A percentile compares a stretch with the other conserved stretches of the same genome.
Conservation (phyloP, 75 land plant genomes). For the Picea glauca region DNA sequence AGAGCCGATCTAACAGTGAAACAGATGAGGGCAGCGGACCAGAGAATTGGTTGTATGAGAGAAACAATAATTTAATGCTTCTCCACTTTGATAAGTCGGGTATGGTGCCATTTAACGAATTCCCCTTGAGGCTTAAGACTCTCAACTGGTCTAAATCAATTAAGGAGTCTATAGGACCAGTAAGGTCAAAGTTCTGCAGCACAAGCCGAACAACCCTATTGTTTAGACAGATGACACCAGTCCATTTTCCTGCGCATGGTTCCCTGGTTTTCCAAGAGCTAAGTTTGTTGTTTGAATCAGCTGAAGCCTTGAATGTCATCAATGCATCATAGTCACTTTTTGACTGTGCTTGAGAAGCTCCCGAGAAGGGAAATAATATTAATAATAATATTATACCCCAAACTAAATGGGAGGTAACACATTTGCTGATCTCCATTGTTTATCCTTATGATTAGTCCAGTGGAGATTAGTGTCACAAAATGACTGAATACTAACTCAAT, state of each 20-base stretch:
- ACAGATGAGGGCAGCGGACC: conserved; percentile 56
- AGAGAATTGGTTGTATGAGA: conserved; percentile 49
- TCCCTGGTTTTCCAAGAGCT: conserved; percentile 24
- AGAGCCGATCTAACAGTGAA: conserved; percentile 33
- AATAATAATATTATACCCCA: neutral
- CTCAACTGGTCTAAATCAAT: conserved; percentile 38
- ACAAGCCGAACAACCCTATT: conserved; percentile 26
- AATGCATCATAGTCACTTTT: conserved; percentile 10
- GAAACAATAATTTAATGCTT: conserved; percentile 52
- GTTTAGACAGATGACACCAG: conserved; percentile 23
- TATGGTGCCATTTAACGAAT: conserved; percentile 53
- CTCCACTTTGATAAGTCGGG: conserved; percentile 64
- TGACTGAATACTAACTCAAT: neutral
- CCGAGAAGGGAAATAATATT: neutral
- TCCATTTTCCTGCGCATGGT: conserved; percentile 29
- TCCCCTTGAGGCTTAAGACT: conserved; percentile 63
- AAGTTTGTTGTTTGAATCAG: conserved; percentile 6
- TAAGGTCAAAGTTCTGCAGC: conserved; percentile 18
- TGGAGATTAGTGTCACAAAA: neutral
- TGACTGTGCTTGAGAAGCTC: conserved; percentile 1
- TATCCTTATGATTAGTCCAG: neutral
- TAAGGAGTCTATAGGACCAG: conserved; percentile 16
- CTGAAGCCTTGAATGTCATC: conserved; percentile 20
- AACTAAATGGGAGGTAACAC: neutral
- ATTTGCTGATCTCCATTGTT: conserved; percentile 4